Evolutionary conservation across 768 basidiomycete genomes (phyloP), one percentile per base, ranked within the genome.

Genomic region (Russula earlei): DNA sequence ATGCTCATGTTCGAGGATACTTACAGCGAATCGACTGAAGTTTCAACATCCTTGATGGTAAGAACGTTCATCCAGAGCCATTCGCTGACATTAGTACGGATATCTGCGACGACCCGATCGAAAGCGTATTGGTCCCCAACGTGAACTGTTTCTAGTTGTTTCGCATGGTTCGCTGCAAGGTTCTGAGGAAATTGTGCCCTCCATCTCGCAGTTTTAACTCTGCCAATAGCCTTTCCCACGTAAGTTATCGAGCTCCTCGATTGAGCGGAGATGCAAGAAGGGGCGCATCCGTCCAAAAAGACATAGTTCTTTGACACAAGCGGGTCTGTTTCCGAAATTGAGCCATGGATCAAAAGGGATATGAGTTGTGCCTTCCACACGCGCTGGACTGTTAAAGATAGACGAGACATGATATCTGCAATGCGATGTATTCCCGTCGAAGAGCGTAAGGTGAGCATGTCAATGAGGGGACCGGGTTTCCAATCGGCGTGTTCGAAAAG

Each of bases 31-130:
- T 92, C 82, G 19, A 95, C 81, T 0, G 91, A 85, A 22, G 86
- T 85, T 60, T 87, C 84, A 0, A 94, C 85, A 59, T 92, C 90
- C 62, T 81, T 79, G 64, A 78, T 77, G 2, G 91, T 94, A 49
- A 96, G 73, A 36, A 95, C 85, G 64, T 93, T 91, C 22, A 82
- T 69, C 93, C 92, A 96, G 1, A 96, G 74, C 91, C 92, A 96
- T 74, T 96, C 93, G 66, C 91, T 87, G 49, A 94, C 80, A 55
- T 85, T 83, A 1, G 78, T 84, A 55, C 91, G 74, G 36, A 93
- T 88, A 57, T 84, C 80, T 17, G 79, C 72, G 34, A 96, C 80
- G 56, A 84, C 79, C 31, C 75, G 71, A 66, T 90, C 89, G 64
- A 96, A 90, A 15, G 74, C 77, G 58, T 87, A 84, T 58, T 80